A percentile compares a stretch with the other conserved stretches of the same genome.
Conservation (phyloP, 2,329 filamentous ascomycete species). For the Tolypocladium amazonense region DNA sequence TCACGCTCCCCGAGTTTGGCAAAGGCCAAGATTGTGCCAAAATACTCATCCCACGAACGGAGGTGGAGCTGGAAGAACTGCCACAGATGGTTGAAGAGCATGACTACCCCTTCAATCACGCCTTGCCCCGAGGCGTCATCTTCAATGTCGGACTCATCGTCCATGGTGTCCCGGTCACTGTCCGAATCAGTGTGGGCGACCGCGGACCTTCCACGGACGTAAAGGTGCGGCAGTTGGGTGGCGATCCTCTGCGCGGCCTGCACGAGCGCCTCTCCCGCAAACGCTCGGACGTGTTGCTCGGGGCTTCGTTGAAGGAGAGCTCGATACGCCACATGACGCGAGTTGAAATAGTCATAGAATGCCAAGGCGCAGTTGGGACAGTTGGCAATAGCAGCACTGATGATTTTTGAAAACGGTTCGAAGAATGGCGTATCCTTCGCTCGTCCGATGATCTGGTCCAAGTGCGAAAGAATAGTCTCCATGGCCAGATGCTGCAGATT, state of each 20-base stretch:
- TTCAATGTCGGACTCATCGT: constrained; percentile 14
- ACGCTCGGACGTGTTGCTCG: constrained; percentile 43
- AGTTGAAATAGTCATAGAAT: constrained; percentile 50
- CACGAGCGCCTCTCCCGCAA: constrained; percentile 40
- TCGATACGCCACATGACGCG: constrained; percentile 46
- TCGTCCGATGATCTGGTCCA: constrained; percentile 67
- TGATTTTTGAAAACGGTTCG: constrained; percentile 38
- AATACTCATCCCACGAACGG: constrained; percentile 68
- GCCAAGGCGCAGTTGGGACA: constrained; percentile 44
- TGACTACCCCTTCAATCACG: constrained; percentile 25
- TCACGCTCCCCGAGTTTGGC: constrained; percentile 50
- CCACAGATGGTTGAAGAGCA: constrained; percentile 48
- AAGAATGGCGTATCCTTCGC: constrained; percentile 59
- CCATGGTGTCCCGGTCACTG: constrained; percentile 13
- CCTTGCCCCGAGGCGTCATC: background rate
- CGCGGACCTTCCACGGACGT: constrained; percentile 19
- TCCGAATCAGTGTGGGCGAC: constrained; percentile 1
- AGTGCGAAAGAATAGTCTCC: constrained; percentile 47
- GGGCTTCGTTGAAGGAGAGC: constrained; percentile 54
- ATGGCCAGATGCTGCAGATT: constrained; percentile 38
- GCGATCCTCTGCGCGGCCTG: constrained; percentile 43
- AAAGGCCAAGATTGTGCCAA: constrained; percentile 59
- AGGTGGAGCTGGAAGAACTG: constrained; percentile 48
- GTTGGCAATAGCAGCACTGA: constrained; percentile 34
- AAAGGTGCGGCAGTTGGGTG: constrained; percentile 31